Conservation (phyloP, 164 flowering plant genomes). For the Magnolia kwangsiensis region DNA sequence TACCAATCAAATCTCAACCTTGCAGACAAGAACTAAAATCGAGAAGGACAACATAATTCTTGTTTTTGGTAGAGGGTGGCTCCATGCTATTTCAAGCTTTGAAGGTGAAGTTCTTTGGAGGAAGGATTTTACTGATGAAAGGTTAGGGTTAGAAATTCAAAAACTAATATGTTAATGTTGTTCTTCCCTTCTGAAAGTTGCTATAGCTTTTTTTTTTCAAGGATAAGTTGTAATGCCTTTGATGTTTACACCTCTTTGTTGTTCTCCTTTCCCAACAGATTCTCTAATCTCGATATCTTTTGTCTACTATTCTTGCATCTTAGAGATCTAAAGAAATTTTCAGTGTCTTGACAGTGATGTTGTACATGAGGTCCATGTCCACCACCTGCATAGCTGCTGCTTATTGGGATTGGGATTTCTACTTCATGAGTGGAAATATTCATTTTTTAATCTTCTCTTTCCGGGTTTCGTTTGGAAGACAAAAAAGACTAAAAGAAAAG, state of each 20-base stretch:
- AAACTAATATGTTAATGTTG: background rate
- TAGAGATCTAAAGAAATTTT: slow-evolving; percentile 57
- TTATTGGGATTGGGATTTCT: no score
- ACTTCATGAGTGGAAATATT: no score
- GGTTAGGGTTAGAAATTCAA: slow-evolving; percentile 37
- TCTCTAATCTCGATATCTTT: background rate
- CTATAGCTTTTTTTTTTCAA: background rate
- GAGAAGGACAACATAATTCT: slow-evolving; percentile 60
- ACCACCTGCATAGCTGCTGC: no score
- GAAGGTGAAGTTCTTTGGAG: slow-evolving; percentile 89
- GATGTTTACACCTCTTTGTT: background rate
- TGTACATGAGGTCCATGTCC: no score
- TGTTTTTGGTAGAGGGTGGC: slow-evolving; percentile 63
- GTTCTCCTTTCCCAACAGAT: background rate
- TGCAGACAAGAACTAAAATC: slow-evolving; percentile 57
- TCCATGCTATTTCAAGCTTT: slow-evolving; percentile 81
- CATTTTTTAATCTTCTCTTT: no score
- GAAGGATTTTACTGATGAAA: slow-evolving; percentile 53
- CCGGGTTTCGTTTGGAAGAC: no score
- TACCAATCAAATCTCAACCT: background rate
- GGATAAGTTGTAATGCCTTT: background rate
- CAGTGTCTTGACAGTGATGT: slow-evolving; percentile 55
- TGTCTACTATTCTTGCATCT: slow-evolving; percentile 39
- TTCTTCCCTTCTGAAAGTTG: background rate
- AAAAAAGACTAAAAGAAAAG: no score